Conservation (phyloP, 495 filamentous ascomycete genomes). For the Copromyces sp. region DNA sequence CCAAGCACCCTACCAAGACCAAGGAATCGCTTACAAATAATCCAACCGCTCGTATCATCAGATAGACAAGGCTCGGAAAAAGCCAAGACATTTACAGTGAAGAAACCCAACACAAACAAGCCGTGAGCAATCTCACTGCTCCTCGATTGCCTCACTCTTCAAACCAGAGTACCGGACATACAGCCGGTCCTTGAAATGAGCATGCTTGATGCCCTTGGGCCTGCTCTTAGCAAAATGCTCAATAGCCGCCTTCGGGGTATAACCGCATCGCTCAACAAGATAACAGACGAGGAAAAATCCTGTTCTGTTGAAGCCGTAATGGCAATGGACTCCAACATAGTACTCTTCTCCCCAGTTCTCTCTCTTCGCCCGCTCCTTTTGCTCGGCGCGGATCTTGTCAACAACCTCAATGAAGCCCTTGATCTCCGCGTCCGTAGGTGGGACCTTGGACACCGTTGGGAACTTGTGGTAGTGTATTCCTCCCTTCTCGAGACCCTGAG, state of each 20-base stretch:
- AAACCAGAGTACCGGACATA: slow-evolving; percentile 59
- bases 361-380: slow-evolving; percentile 27
- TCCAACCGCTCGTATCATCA: background rate
- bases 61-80: background rate
- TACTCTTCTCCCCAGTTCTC: slow-evolving; percentile 31
- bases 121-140: background rate
- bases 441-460: slow-evolving; percentile 85
- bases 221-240: slow-evolving; percentile 64
- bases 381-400: slow-evolving; percentile 52
- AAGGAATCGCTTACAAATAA: background rate
- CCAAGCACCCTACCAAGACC: background rate
- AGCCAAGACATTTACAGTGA: background rate
- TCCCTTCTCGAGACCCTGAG: slow-evolving; percentile 57
- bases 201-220: slow-evolving; percentile 79
- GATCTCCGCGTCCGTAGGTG: slow-evolving; percentile 68
- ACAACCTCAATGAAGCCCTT: slow-evolving; percentile 67
- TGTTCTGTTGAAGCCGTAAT: slow-evolving; percentile 90
- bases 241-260: slow-evolving; percentile 64
- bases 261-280: slow-evolving; percentile 70
- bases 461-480: slow-evolving; percentile 80
- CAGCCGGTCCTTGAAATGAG: slow-evolving; percentile 78
- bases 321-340: slow-evolving; percentile 79
- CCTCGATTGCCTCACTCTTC: slow-evolving; percentile 6
- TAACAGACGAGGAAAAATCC: slow-evolving; percentile 90
- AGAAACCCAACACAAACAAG: background rate